These are phyloP conservation scores for Metschnikowia corniflorae DNA, from an alignment of 805 yeast species.

Conservation along the genomic window DNA sequence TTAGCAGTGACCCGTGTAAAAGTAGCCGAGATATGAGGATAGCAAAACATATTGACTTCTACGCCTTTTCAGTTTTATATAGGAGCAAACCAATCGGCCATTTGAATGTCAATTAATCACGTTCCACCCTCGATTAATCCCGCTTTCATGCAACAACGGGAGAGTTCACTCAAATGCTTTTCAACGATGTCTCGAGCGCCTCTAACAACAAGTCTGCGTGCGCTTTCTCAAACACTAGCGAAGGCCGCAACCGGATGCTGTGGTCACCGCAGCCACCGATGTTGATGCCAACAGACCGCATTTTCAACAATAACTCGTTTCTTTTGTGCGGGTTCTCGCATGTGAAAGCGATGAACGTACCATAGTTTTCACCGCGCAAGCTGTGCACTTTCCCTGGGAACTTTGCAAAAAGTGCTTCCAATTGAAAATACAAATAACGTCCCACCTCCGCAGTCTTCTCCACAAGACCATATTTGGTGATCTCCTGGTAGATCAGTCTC, in stretches of 20 bases:
- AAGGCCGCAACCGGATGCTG: conserved; percentile 62
- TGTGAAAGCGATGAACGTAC: conserved; percentile 67
- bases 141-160: no score
- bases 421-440: conserved; percentile 45
- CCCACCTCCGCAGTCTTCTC: conserved; percentile 51
- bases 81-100: no score
- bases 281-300: conserved; percentile 55
- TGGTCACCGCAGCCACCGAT: conserved; percentile 66
- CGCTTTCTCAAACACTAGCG: conserved; percentile 55
- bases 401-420: conserved; percentile 36
- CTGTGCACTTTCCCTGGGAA: conserved; percentile 42
- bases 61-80: no score
- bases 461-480: conserved; percentile 47
- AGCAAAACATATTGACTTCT: no score
- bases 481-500: conserved; percentile 54
- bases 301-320: conserved; percentile 41
- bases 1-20: no score
- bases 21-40: no score
- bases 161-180: conserved; percentile 7
- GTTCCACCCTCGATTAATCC: no score
- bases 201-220: conserved; percentile 57
- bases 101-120: no score
- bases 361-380: conserved; percentile 61
- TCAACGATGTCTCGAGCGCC: conserved; percentile 28
- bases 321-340: conserved; percentile 42